Conservation (phyloP, 306 rosid species). For the Cotoneaster glaucophyllus region DNA sequence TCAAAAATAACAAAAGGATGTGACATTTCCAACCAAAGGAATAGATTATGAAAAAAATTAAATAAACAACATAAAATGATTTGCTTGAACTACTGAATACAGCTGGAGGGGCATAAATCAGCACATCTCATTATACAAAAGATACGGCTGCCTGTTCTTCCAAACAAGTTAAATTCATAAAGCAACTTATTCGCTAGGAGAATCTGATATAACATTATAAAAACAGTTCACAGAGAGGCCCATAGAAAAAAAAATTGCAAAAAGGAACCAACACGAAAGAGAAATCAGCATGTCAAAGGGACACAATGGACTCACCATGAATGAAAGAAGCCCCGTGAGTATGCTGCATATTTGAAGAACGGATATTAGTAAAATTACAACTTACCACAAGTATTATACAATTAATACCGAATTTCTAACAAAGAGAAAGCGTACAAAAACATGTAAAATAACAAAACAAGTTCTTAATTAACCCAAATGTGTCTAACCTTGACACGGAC, state of each 20-base stretch:
- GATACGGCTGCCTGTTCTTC: neutral
- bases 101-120: neutral
- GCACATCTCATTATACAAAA: neutral
- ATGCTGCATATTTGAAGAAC: constrained; percentile 61
- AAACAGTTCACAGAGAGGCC: too few species aligned
- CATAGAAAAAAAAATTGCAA: too few species aligned
- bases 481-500: constrained; percentile 92
- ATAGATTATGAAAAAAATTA: neutral
- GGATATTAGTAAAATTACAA: constrained; percentile 30
- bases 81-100: neutral
- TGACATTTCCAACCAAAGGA: neutral
- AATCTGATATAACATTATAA: neutral
- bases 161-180: neutral
- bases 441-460: neutral
- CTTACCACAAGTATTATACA: constrained; percentile 9
- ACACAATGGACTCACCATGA: constrained; percentile 64
- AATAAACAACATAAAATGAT: neutral
- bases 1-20: neutral
- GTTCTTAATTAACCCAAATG: neutral
- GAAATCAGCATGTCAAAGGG: constrained; percentile 15
- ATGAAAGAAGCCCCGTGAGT: constrained; percentile 94
- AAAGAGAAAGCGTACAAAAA: constrained; percentile 8
- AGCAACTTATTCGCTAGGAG: neutral
- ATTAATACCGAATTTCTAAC: constrained; percentile 3
- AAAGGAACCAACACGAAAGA: neutral